Conservation (phyloP, 2,329 filamentous ascomycete species). For the Claviceps paspali region DNA sequence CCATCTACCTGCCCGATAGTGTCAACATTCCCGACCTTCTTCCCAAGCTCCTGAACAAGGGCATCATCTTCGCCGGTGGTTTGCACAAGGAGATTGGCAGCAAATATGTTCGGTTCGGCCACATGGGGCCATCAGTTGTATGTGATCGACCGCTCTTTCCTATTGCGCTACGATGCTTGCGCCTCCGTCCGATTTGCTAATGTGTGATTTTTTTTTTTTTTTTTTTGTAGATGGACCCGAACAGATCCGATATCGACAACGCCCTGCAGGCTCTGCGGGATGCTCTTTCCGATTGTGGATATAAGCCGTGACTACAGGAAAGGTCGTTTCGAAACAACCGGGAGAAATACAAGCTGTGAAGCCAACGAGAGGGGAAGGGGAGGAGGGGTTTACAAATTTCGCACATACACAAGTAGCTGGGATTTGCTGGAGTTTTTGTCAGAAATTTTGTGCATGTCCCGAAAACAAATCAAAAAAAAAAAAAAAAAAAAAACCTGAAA, state of each 20-base stretch:
- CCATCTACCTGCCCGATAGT: slow-evolving; percentile 82
- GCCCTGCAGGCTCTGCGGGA: slow-evolving; percentile 66
- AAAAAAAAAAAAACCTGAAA: too few species aligned
- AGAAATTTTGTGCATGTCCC: too few species aligned
- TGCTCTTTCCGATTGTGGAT: slow-evolving; percentile 59
- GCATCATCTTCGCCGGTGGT: slow-evolving; percentile 86
- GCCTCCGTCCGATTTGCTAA: neutral
- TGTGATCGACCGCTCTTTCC: slow-evolving; percentile 18
- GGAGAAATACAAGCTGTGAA: neutral
- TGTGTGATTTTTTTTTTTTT: neutral
- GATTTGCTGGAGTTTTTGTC: too few species aligned
- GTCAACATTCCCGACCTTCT: slow-evolving; percentile 70
- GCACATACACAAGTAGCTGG: too few species aligned
- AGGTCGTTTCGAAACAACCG: neutral
- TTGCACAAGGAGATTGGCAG: slow-evolving; percentile 90
- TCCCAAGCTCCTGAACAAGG: slow-evolving; percentile 70
- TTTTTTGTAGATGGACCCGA: slow-evolving; percentile 48
- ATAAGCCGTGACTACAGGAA: slow-evolving; percentile 25
- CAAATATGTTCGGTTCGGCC: slow-evolving; percentile 89
- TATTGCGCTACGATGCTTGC: neutral
- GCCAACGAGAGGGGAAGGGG: neutral
- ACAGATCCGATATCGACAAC: slow-evolving; percentile 67
- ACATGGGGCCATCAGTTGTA: slow-evolving; percentile 90
- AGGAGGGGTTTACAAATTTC: too few species aligned
- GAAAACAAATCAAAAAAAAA: too few species aligned